phyloP scores from a whole-genome alignment of 768 basidiomycete genomes.

The Glaciozyma martinii region DNA sequence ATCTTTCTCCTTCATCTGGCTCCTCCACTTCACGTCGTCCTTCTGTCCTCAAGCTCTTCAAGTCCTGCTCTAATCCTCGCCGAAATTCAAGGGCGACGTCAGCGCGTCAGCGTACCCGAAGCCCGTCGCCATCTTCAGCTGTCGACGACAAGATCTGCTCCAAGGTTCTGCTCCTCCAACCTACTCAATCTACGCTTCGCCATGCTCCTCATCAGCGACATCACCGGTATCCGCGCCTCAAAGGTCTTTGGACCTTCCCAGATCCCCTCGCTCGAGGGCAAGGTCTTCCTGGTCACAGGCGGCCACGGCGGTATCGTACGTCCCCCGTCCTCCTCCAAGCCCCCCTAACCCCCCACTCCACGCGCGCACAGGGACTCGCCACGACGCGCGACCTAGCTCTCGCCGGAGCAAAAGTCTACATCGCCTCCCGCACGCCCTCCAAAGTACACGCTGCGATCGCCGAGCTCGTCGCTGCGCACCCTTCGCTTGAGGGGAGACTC shows the following conservation, averaged over 20 bases:
- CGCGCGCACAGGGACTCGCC: constrained; percentile 38
- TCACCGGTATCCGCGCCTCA: constrained; percentile 6
- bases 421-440: constrained; percentile 48
- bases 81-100: too few species aligned
- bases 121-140: too few species aligned
- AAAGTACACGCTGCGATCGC: constrained; percentile 49
- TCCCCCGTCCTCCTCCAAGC: not conserved
- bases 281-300: constrained; percentile 53
- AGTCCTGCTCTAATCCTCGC: too few species aligned
- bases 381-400: constrained; percentile 50
- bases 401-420: constrained; percentile 51
- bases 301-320: constrained; percentile 45
- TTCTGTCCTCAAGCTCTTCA: too few species aligned
- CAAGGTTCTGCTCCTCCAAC: not conserved
- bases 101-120: not conserved
- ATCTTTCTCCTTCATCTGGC: too few species aligned
- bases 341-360: not conserved
- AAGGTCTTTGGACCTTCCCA: constrained; percentile 41
- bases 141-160: not conserved
- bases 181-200: too few species aligned
- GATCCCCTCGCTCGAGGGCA: constrained; percentile 41
- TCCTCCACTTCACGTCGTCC: too few species aligned
- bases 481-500: constrained; percentile 38
- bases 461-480: constrained; percentile 43
- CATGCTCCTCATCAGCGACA: constrained; percentile 5